Conservation (phyloP, 2,329 filamentous ascomycete species). For the Phialophora tarda region DNA sequence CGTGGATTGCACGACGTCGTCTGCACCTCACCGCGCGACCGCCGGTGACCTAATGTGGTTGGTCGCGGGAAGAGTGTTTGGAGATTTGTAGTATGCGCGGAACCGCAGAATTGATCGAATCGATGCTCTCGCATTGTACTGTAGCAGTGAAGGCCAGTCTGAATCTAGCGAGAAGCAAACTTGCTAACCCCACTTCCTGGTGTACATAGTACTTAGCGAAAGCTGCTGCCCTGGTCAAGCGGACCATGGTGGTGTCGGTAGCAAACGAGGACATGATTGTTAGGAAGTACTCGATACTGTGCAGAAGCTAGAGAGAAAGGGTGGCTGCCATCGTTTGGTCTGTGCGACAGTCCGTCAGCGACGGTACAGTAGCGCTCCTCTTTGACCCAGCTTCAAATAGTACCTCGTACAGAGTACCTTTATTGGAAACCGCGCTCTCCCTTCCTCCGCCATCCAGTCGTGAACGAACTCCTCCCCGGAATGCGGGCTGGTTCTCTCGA, state of each 20-base stretch:
- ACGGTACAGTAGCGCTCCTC: neutral
- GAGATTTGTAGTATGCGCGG: slow-evolving; percentile 18
- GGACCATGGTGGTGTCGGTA: neutral
- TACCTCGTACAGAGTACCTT: neutral
- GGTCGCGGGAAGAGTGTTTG: slow-evolving; percentile 10
- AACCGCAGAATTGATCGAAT: slow-evolving; percentile 1
- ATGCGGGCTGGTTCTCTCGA: neutral
- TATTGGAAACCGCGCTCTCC: neutral
- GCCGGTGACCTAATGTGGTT: slow-evolving; percentile 6
- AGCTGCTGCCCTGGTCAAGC: neutral
- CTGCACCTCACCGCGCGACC: slow-evolving; percentile 9
- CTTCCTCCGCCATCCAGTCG: neutral
- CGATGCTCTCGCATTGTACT: neutral
- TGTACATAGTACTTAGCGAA: neutral
- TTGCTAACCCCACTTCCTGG: neutral
- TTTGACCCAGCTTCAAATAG: neutral
- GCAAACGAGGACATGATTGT: neutral
- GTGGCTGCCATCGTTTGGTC: neutral
- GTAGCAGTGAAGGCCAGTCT: neutral
- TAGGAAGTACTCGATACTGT: neutral
- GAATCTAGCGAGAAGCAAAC: neutral
- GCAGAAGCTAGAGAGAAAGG: neutral
- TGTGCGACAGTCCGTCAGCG: neutral
- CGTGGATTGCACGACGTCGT: slow-evolving; percentile 17
- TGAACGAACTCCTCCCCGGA: neutral